phyloP scores from a whole-genome alignment of 768 basidiomycete genomes.

The Boletus subparvulus region DNA sequence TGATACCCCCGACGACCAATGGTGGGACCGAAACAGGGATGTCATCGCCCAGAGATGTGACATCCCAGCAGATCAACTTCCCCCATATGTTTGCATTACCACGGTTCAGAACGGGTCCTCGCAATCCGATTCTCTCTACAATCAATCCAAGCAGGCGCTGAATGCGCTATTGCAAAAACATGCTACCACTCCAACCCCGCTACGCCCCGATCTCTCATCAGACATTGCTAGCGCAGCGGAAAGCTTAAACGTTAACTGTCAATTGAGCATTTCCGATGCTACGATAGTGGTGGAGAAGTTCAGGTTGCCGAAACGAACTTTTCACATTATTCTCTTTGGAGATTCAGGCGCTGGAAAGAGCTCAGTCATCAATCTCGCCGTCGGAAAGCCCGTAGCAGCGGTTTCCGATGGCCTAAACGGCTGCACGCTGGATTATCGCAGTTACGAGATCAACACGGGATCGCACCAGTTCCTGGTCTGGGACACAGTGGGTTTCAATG shows the following conservation, averaged over 20 bases:
- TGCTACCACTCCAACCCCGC: slow-evolving; percentile 3
- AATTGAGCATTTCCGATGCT: slow-evolving; percentile 13
- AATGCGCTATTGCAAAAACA: slow-evolving; percentile 7
- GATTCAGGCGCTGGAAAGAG: slow-evolving; percentile 43
- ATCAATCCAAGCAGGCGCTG: slow-evolving; percentile 17
- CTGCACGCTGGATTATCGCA: slow-evolving; percentile 33
- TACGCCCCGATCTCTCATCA: slow-evolving; percentile 21
- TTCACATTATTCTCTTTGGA: slow-evolving; percentile 40
- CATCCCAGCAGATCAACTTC: slow-evolving; percentile 9
- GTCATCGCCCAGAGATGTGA: slow-evolving; percentile 15
- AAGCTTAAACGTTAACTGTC: slow-evolving; percentile 13
- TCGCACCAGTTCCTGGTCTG: slow-evolving; percentile 26
- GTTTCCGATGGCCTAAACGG: slow-evolving; percentile 28
- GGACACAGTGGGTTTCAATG: slow-evolving; percentile 35
- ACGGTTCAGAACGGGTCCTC: slow-evolving; percentile 4
- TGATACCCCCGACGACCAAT: slow-evolving; percentile 32
- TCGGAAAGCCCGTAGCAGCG: slow-evolving; percentile 20
- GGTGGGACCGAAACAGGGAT: slow-evolving; percentile 39
- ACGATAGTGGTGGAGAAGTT: slow-evolving; percentile 11
- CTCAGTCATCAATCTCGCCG: slow-evolving; percentile 41
- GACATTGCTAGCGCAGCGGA: not conserved
- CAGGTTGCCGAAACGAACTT: slow-evolving; percentile 9
- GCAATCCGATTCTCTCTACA: not conserved
- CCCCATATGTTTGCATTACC: slow-evolving; percentile 21
- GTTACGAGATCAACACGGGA: slow-evolving; percentile 25